Conservation (phyloP, 2,329 filamentous ascomycete genomes). For the Beauveria asiatica region DNA sequence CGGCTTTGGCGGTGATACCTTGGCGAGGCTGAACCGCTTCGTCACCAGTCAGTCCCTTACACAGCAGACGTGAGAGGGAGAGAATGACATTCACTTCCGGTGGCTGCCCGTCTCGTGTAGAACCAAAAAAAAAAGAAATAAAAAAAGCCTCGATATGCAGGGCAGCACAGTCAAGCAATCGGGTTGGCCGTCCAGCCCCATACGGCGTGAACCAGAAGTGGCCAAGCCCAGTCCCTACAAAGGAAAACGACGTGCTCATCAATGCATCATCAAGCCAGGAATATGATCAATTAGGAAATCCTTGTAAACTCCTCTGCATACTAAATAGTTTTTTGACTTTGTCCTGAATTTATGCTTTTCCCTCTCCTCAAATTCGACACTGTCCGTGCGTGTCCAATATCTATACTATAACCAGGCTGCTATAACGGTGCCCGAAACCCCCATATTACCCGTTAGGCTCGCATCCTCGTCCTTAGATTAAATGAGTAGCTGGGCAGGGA, state of each 20-base stretch:
- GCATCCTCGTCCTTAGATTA: neutral
- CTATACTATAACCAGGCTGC: neutral
- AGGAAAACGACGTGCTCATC: neutral
- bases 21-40: neutral
- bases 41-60: neutral
- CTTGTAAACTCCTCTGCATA: neutral
- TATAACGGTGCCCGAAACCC: neutral
- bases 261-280: neutral
- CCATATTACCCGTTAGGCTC: conserved; percentile 1
- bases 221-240: neutral
- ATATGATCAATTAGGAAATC: neutral
- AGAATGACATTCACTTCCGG: neutral
- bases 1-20: neutral
- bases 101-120: neutral
- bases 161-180: neutral
- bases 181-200: neutral
- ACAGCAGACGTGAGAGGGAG: neutral
- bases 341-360: too few species aligned
- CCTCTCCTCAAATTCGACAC: neutral
- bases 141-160: conserved; percentile 1
- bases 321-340: neutral
- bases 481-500: neutral
- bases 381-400: neutral
- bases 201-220: neutral
- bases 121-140: neutral